Percentiles rank a stretch among this genome's conserved stretches.
phyloP scores from a whole-genome alignment of 2,329 filamentous ascomycete genomes.

The Aspergillus sp. region DNA sequence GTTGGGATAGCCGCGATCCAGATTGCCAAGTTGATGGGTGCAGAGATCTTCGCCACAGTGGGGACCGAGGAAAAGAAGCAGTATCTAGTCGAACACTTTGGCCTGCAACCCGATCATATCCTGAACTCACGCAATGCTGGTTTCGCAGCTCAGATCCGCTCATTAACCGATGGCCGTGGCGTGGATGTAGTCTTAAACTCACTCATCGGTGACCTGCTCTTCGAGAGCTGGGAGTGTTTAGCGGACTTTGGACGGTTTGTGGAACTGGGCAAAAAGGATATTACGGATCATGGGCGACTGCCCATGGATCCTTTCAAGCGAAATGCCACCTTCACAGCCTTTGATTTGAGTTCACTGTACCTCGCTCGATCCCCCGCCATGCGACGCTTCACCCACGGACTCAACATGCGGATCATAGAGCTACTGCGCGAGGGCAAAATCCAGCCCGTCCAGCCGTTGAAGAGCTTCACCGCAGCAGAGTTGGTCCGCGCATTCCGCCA shows the following conservation, averaged over 20 bases:
- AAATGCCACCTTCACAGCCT: constrained; percentile 1
- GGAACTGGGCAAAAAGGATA: constrained; percentile 50
- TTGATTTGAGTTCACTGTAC: background rate
- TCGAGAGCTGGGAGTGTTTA: constrained; percentile 18
- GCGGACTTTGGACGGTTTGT: constrained; percentile 47
- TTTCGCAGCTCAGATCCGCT: constrained; percentile 7
- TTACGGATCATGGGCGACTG: constrained; percentile 19
- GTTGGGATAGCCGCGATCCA: constrained; percentile 19
- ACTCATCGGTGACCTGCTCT: constrained; percentile 15
- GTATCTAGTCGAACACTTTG: constrained; percentile 19
- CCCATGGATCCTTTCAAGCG: constrained; percentile 3
- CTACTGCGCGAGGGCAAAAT: background rate
- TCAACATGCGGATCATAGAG: constrained; percentile 2
- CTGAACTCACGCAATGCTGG: constrained; percentile 12
- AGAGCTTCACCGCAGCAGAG: constrained; percentile 5
- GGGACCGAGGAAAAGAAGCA: constrained; percentile 12
- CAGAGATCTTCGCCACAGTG: constrained; percentile 17
- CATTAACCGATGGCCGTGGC: constrained; percentile 9
- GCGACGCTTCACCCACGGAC: background rate
- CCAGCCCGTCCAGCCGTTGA: constrained; percentile 1
- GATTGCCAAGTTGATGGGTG: constrained; percentile 15
- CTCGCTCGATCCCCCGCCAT: background rate
- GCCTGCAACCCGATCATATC: constrained; percentile 20
- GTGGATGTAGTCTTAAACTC: constrained; percentile 23
- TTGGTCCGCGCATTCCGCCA: constrained; percentile 3